Base-by-base conservation (phyloP, 73 alveolate species). In the Diophrys sp. region DNA sequence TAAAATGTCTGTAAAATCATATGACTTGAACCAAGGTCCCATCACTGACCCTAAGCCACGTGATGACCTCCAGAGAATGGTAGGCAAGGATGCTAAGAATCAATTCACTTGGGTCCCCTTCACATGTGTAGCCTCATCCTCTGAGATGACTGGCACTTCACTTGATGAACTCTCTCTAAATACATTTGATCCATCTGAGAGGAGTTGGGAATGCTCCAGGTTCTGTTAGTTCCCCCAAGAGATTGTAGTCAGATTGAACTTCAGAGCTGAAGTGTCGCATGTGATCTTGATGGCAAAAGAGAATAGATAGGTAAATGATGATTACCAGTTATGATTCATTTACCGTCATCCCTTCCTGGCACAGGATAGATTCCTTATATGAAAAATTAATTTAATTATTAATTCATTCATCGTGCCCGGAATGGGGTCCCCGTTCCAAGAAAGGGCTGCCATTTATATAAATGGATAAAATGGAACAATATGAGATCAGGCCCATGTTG, bases 191-290 rank as follows among this genome's bases (percentile, higher is more conserved):
- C 94, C 97, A 27, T 81, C 88, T 32, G 80, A 75, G 32, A 82
- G 92, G 54, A 71, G 94, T 62, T 96, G 99, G 98, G 99, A 96
- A 91, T 90, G 97, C 68, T 92, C 96, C 5, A 75, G 98, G 78
- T 95, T 90, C 78, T 97, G 95, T 8, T 77, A 76, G 31, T 96
- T 87, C 83, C 99, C 99, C 1, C 96, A 95, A 85, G 98, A 95
- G 71, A 75, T 96, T 23, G 82, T 93, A 26, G 27, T 96, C 56
- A 85, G 99, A 76, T 85, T 96, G 56, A 95, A 96, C 81, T 87
- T 84, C 73, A 87, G 99, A 79, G 84, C 94, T 67, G 97, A 96
- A 57, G 73, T 96, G 24, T 91, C 95, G 71, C 97, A 95, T 87
- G 57, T 96, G 23, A 75, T 96, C 62, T 32, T 95, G 25, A 90